Evolutionary conservation across 2,329 filamentous ascomycete genomes (phyloP).

Genomic region (Coniochaeta sp.): DNA sequence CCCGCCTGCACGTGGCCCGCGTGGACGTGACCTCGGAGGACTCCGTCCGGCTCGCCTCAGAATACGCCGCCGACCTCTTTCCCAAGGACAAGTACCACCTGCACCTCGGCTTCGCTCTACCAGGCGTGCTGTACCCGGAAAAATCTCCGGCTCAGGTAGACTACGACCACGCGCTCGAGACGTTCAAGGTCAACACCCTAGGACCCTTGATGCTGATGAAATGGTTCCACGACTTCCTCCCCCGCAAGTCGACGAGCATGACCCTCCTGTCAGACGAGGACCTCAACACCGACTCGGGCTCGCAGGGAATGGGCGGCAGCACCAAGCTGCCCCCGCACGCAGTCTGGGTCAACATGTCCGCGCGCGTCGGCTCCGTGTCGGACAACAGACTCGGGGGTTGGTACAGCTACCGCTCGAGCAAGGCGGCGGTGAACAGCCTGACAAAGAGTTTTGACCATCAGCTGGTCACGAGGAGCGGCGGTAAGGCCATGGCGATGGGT

Average conservation of each 20-base stretch:
- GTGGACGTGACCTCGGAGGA: constrained; percentile 51
- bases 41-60: constrained; percentile 50
- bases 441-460: constrained; percentile 66
- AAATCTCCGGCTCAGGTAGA: constrained; percentile 61
- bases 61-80: constrained; percentile 42
- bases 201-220: constrained; percentile 72
- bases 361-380: constrained; percentile 65
- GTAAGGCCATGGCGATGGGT: constrained; percentile 58
- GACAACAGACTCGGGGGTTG: constrained; percentile 72
- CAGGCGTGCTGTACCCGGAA: constrained; percentile 67
- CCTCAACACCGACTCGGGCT: background rate
- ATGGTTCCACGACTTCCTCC: constrained; percentile 63
- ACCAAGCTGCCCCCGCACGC: constrained; percentile 41
- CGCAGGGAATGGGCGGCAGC: constrained; percentile 7
- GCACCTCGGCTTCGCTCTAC: constrained; percentile 60
- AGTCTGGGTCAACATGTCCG: constrained; percentile 68
- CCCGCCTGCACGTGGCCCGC: constrained; percentile 29
- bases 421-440: constrained; percentile 65
- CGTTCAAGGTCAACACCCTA: constrained; percentile 65
- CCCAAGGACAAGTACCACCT: constrained; percentile 47
- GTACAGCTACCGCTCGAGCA: constrained; percentile 74
- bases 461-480: constrained; percentile 46
- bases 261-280: constrained; percentile 2
- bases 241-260: constrained; percentile 42
- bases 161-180: constrained; percentile 52